Evolutionary conservation across 2,329 filamentous ascomycete genomes (phyloP).

Genomic region (Fusarium aywerte): DNA sequence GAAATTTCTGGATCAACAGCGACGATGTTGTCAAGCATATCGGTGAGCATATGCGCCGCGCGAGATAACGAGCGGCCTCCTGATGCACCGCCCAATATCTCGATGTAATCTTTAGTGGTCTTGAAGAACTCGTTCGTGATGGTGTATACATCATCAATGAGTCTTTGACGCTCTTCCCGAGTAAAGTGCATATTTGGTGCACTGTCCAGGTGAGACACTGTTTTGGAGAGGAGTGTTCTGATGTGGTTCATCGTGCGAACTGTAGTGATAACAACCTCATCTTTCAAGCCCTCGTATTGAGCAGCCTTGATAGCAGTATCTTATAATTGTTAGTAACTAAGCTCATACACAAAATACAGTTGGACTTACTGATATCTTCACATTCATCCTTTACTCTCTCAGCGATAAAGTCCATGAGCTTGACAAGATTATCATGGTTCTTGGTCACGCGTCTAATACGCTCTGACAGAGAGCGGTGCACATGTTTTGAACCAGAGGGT

Average conservation of each 20-base stretch:
- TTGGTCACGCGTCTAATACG: background rate
- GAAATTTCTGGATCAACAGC: background rate
- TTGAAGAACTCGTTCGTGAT: background rate
- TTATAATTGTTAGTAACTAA: background rate
- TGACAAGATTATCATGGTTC: background rate
- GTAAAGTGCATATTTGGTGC: background rate
- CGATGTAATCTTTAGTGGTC: background rate
- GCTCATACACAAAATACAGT: rapidly evolving
- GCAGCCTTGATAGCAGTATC: background rate
- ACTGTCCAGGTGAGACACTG: background rate
- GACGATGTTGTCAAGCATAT: background rate
- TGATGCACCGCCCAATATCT: background rate
- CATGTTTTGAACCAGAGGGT: background rate
- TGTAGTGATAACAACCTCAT: background rate
- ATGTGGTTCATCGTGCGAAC: slow-evolving; percentile 5
- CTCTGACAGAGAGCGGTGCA: background rate
- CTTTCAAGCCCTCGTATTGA: background rate
- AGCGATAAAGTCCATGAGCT: background rate
- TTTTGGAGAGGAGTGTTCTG: background rate
- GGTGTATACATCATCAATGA: background rate
- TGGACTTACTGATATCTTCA: slow-evolving; percentile 7
- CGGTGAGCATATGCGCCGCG: background rate
- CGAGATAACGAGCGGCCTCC: slow-evolving; percentile 20
- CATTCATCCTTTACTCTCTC: background rate
- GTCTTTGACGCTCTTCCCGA: background rate